These are phyloP conservation scores for Herpetospermum pedunculosum DNA, from an alignment of 306 rosid genomes.

Conservation along the genomic window DNA sequence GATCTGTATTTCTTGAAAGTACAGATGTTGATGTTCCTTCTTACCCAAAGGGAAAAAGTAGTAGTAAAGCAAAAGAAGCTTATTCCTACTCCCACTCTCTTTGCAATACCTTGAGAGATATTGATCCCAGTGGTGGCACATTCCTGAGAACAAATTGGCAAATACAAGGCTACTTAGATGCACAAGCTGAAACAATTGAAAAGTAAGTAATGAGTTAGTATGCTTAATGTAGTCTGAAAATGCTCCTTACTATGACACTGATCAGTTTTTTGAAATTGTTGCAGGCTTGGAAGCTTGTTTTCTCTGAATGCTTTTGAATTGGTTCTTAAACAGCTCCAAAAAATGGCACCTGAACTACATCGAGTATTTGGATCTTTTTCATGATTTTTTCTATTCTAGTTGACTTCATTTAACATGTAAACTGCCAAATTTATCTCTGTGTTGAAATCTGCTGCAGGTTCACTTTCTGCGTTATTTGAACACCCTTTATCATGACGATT, in stretches of 20 bases:
- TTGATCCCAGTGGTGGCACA: constrained; percentile 40
- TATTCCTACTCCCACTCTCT: constrained; percentile 43
- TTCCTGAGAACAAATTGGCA: constrained; percentile 84
- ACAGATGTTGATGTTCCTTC: constrained; percentile 60
- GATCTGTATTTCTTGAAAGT: background rate
- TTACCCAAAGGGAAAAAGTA: constrained; percentile 37
- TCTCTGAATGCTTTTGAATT: constrained; percentile 67
- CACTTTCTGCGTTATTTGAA: constrained; percentile 82
- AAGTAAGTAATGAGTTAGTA: constrained; percentile 31
- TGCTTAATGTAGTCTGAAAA: background rate
- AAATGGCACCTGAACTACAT: constrained; percentile 89
- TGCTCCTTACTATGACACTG: background rate
- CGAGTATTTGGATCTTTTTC: constrained; percentile 37
- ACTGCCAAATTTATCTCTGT: background rate
- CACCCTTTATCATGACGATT: constrained; percentile 70
- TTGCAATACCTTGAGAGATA: constrained; percentile 32
- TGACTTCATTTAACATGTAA: background rate
- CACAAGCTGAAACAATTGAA: constrained; percentile 81
- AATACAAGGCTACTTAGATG: constrained; percentile 86
- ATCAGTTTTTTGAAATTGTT: background rate
- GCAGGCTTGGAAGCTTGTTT: constrained; percentile 59
- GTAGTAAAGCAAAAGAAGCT: constrained; percentile 38
- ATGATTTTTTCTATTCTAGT: background rate
- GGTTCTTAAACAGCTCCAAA: constrained; percentile 64
- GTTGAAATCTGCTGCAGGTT: constrained; percentile 45